phyloP scores from a whole-genome alignment of 1,284 basidiomycete species.

The Papiliotrema terrestris region DNA sequence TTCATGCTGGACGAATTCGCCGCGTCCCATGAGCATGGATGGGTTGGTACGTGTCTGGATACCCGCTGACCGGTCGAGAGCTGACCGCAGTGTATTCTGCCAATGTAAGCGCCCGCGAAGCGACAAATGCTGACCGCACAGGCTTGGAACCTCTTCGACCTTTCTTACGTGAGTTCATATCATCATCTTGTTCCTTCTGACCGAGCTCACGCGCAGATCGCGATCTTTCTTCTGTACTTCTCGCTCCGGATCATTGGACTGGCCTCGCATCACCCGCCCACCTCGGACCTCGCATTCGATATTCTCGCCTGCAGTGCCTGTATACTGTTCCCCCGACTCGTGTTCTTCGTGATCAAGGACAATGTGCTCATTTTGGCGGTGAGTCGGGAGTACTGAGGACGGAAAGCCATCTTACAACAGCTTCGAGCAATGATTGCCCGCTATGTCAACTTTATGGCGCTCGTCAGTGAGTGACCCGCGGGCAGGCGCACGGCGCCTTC shows the following conservation, averaged over 20 bases:
- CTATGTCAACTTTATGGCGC: slow-evolving; percentile 77
- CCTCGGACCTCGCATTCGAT: slow-evolving; percentile 73
- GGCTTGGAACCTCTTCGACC: slow-evolving; percentile 83
- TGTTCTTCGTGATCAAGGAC: slow-evolving; percentile 79
- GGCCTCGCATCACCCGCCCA: slow-evolving; percentile 53
- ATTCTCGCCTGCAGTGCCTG: slow-evolving; percentile 79
- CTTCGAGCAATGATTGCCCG: slow-evolving; percentile 64
- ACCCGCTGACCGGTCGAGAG: slow-evolving; percentile 6
- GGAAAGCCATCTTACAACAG: slow-evolving; percentile 46
- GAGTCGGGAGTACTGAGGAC: slow-evolving; percentile 19
- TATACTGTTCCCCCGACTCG: slow-evolving; percentile 78
- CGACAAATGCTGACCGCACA: slow-evolving; percentile 49
- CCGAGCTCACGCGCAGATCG: slow-evolving; percentile 41
- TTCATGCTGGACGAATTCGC: slow-evolving; percentile 64
- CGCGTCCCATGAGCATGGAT: slow-evolving; percentile 66
- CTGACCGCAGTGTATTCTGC: slow-evolving; percentile 66
- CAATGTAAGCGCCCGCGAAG: slow-evolving; percentile 56
- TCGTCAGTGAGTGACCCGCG: slow-evolving; percentile 54
- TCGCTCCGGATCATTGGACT: slow-evolving; percentile 65
- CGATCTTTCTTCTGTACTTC: slow-evolving; percentile 68
- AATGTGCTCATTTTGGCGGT: slow-evolving; percentile 75
- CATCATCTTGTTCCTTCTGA: neutral
- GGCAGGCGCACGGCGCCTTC: neutral
- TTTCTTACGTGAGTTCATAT: slow-evolving; percentile 56
- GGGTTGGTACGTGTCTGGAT: slow-evolving; percentile 62